These are phyloP conservation scores for Ustilago loliicola DNA, from an alignment of 1,284 basidiomycete species.

Conservation along the genomic window DNA sequence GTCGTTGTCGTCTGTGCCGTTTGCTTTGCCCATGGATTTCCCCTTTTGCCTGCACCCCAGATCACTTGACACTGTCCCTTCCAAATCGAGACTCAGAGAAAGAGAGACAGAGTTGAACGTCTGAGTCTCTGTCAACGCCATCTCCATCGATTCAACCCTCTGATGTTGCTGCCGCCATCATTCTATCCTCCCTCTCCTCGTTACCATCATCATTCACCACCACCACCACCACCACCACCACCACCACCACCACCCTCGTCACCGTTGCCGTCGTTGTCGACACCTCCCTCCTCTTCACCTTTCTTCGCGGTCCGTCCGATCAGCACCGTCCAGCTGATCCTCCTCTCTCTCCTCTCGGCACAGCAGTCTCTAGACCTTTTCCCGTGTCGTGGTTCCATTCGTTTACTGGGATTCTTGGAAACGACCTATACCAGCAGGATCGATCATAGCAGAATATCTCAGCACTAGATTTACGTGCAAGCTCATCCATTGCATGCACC, in stretches of 20 bases:
- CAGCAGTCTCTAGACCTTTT: constrained; percentile 1
- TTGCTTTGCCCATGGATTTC: background rate
- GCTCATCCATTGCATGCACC: background rate
- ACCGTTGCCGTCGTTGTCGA: background rate
- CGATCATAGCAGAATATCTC: background rate
- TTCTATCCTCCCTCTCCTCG: background rate
- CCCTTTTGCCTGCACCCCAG: constrained; percentile 15
- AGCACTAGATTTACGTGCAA: background rate
- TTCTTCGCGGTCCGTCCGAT: background rate
- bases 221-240: constrained; percentile 25
- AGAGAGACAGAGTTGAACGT: background rate
- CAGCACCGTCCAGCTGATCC: background rate
- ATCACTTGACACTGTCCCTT: constrained; percentile 12
- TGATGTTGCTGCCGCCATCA: constrained; percentile 13
- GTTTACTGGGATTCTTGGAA: background rate
- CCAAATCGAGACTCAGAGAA: background rate
- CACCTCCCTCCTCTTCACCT: background rate
- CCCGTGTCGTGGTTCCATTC: background rate
- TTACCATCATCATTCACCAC: constrained; percentile 13
- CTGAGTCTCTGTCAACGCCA: constrained; percentile 16
- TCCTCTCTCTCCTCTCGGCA: too few species aligned
- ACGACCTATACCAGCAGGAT: background rate
- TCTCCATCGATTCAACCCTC: constrained; percentile 1
- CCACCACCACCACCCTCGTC: constrained; percentile 15
- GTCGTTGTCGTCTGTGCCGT: background rate